Conservation (phyloP, 2,329 filamentous ascomycete genomes). For the Scedosporium aurantiacum region DNA sequence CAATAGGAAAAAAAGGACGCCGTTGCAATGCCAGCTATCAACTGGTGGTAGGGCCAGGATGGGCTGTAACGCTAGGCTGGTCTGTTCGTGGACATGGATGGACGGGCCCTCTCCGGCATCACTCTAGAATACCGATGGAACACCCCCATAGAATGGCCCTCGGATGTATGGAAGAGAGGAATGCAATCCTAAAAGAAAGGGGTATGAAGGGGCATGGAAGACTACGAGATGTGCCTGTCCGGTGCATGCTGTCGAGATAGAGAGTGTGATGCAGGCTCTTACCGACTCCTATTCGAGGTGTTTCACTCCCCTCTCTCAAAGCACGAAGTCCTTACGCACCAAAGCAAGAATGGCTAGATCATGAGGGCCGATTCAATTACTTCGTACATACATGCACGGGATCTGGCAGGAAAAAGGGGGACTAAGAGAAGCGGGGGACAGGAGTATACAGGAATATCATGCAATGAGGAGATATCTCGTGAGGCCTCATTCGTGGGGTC, state of each 20-base stretch:
- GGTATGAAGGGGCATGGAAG: neutral
- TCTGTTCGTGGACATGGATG: neutral
- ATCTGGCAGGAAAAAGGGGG: neutral
- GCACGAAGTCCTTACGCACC: neutral
- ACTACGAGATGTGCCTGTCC: neutral
- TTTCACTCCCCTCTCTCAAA: neutral
- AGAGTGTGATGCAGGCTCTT: too few species aligned
- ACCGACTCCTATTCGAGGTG: neutral
- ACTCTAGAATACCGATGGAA: neutral
- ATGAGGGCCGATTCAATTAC: neutral
- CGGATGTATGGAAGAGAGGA: neutral
- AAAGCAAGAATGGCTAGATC: neutral
- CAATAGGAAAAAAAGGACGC: neutral
- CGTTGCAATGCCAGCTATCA: neutral
- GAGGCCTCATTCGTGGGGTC: neutral
- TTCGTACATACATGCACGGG: neutral
- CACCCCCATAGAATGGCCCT: neutral
- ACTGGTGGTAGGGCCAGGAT: neutral
- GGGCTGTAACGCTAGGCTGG: neutral
- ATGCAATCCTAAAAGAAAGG: too few species aligned
- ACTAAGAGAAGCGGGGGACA: neutral
- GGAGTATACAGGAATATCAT: neutral
- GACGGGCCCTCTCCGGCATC: neutral
- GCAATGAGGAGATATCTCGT: neutral
- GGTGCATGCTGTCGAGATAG: too few species aligned